Conservation (phyloP, 371 early-diverging fungal species). For the Chytridiales sp. region DNA sequence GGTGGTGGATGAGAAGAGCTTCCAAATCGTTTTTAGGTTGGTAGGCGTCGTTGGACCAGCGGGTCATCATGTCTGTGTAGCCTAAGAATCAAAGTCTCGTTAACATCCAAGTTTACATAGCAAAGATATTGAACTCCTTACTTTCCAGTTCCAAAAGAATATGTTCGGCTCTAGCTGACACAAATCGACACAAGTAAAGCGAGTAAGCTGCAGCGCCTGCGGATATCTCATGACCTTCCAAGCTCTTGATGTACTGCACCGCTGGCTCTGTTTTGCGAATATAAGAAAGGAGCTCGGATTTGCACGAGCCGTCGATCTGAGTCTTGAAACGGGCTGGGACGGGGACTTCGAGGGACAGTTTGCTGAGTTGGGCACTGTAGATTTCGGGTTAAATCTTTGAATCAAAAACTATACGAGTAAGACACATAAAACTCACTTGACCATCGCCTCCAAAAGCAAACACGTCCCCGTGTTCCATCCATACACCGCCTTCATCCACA, state of each 20-base stretch:
- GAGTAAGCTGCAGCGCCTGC: too few species aligned
- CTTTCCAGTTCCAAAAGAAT: too few species aligned
- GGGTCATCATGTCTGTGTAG: constrained; percentile 5
- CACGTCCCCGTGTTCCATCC: constrained; percentile 21
- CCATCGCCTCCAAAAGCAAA: constrained; percentile 19
- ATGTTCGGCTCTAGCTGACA: too few species aligned
- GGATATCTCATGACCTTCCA: neutral
- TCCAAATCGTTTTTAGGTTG: constrained; percentile 20
- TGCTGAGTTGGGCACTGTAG: constrained; percentile 17
- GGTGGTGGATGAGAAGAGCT: constrained; percentile 2
- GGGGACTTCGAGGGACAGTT: constrained; percentile 6
- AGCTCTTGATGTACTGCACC: neutral
- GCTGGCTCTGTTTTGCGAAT: constrained; percentile 22
- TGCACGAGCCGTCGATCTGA: constrained; percentile 21
- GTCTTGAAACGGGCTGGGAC: constrained; percentile 19
- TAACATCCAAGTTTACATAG: too few species aligned
- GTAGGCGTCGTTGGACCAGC: constrained; percentile 15
- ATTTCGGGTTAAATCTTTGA: neutral
- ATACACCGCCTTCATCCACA: constrained; percentile 13
- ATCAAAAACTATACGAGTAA: neutral
- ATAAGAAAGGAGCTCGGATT: constrained; percentile 18
- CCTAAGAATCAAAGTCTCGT: too few species aligned
- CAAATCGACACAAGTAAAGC: too few species aligned
- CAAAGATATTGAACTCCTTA: too few species aligned
- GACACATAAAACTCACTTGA: constrained; percentile 6